Base-by-base conservation (phyloP, 805 yeast species). In the Yarrowia yakushimensis region DNA sequence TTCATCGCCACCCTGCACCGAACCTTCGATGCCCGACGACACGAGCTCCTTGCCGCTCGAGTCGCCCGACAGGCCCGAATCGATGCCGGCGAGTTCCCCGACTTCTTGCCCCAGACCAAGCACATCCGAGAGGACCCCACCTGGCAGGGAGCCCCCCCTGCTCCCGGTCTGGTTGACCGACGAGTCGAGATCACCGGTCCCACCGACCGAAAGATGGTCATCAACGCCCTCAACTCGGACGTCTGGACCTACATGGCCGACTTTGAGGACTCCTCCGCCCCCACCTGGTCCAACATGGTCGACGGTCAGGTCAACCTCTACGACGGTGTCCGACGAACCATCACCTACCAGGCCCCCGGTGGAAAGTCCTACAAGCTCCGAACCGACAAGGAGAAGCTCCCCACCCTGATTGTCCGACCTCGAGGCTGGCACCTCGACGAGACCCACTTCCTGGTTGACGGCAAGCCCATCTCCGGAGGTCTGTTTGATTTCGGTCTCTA, bases 151-250 rank as follows among this genome's bases (percentile, higher is more conserved):
- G 86, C 90, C 25, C 79, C 83, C 46, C 83, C 85, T 64, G 88
- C 85, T 43, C 84, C 82, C 18, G 90, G 90, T 20, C 79, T 85
- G 63, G 82, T 79, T 69, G 90, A 86, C 78, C 81, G 90, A 71
- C 80, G 90, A 68, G 88, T 84, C 63, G 90, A 85, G 73, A 85
- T 85, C 74, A 85, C 90, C 54, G 90, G 90, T 39, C 90, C 90
- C 48, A 84, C 88, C 50, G 90, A 85, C 74, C 79, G 89, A 65
- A 85, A 85, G 73, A 85, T 85, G 90, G 88, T 85, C 64, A 84
- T 85, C 76, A 85, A 85, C 67, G 90, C 90, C 36, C 79, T 85
- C 70, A 85, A 85, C 76, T 80, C 88, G 15, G 79, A 79, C 45
- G 90, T 85, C 50, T 86, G 85, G 69, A 85, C 89, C 50, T 86